Conservation (phyloP, 768 basidiomycete genomes). For the Tulasnella sp. region DNA sequence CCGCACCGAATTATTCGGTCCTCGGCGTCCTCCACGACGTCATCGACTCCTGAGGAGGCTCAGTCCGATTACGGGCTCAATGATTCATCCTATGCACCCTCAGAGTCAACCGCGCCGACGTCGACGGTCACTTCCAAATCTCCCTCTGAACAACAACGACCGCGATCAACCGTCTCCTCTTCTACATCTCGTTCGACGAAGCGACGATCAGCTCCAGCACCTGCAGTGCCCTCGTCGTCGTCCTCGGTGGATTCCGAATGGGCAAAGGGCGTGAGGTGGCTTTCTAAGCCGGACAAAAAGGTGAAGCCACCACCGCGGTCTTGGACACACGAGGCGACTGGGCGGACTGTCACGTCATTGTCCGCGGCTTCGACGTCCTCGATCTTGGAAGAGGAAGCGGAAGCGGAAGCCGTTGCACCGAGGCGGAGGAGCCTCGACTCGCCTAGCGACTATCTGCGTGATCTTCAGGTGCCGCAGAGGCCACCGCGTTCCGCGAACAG, state of each 20-base stretch:
- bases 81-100: not conserved
- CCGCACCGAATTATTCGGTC: not conserved
- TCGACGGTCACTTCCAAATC: not conserved
- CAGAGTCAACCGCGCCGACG: constrained; percentile 5
- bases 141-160: not conserved
- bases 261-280: constrained; percentile 60
- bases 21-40: not conserved
- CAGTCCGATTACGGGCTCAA: not conserved
- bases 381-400: not conserved
- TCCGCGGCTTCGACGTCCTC: not conserved
- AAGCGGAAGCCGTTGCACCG: constrained; percentile 17
- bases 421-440: constrained; percentile 37
- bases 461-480: not conserved
- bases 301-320: constrained; percentile 4
- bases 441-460: not conserved
- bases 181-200: too few species aligned
- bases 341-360: constrained; percentile 3
- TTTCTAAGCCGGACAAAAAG: constrained; percentile 32
- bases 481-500: not conserved
- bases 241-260: constrained; percentile 27
- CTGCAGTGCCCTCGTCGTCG: not conserved
- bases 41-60: not conserved
- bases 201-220: not conserved
- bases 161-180: not conserved
- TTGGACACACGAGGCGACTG: constrained; percentile 2